Evolutionary conservation across 176 grass and related monocot genomes (phyloP).

Genomic region (Raddia distichophylla): DNA sequence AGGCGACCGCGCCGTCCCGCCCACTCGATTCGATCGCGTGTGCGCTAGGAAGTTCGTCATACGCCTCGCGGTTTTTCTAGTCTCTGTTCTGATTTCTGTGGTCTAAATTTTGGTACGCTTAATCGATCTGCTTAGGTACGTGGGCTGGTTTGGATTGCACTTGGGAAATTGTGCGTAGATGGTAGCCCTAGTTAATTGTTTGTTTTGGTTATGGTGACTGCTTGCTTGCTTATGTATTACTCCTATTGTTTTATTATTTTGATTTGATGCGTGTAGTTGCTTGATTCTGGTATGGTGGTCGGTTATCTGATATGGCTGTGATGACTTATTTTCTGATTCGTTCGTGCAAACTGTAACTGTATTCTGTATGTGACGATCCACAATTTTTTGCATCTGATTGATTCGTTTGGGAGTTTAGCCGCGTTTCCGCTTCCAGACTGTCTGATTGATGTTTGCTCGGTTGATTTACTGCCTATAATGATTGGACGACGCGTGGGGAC

Average conservation of each 20-base stretch:
- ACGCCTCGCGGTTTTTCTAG: conserved; percentile 46
- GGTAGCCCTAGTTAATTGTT: background rate
- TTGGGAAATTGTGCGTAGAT: background rate
- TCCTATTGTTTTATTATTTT: background rate
- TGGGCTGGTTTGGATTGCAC: conserved; percentile 7
- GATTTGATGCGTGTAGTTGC: conserved; percentile 3
- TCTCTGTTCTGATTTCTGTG: conserved; percentile 18
- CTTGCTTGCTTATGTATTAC: background rate
- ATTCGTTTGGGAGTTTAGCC: background rate
- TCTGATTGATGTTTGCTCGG: background rate
- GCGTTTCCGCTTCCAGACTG: background rate
- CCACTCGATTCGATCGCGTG: conserved; percentile 41
- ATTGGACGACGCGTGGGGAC: background rate
- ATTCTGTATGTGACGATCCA: background rate
- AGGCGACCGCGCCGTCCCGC: conserved; percentile 22
- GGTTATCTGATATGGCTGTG: background rate
- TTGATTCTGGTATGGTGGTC: background rate
- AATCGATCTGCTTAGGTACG: conserved; percentile 27
- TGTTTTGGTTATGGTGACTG: background rate
- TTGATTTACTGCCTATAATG: background rate
- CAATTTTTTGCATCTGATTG: background rate
- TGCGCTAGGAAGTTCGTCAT: conserved; percentile 65
- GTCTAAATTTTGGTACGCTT: conserved; percentile 12
- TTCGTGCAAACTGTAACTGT: background rate
- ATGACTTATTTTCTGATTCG: background rate